Evolutionary conservation across 1,284 basidiomycete species (phyloP), one percentile per base, ranked within the genome.

Genomic region (Cryptococcus maquisensis): DNA sequence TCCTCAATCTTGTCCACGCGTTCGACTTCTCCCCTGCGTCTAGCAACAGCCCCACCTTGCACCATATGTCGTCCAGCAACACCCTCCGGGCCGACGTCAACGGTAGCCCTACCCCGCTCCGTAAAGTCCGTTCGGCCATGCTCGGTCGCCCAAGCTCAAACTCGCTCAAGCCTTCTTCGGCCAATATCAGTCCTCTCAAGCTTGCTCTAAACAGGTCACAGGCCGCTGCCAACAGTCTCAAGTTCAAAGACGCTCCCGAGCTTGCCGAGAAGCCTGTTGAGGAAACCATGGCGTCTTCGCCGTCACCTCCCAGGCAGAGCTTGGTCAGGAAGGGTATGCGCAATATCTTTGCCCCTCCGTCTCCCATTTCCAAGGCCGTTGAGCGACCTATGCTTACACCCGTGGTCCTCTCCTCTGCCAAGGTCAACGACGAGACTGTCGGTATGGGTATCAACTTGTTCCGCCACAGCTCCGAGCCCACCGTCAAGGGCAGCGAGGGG

Each of bases 261-360:
- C 39, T 36, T 20, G 35, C 12, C 20, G 28, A 24, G 36, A 41
- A 49, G 20, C 12, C 20, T 8, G 16, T 13, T 3, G 36, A 35
- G 28, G 20, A 42, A 48, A 16, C 8, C 24, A 40, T 21, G 18
- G 23, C n/a, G 24, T 9, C n/a, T 32, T 18, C 49, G 18, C 39
- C 49, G 7, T 58, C 55, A 28, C 60, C 62, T 6, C 55, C 51
- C 3, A 49, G 51, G 24, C 57, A 57, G 20, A 66, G 66, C 49
- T 41, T 72, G 51, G 66, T 73, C 5, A 55, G 63, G 21, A 61
- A 64, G 51, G 68, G 68, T 6, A 65, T 71, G 61, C 63, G 66
- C 20, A 69, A 69, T 52, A 59, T 69, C 21, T 68, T 74, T 38
- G 65, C 69, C 4, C 65, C 67, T 12, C 60, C 68, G n/a, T 65